Evolutionary conservation across 768 basidiomycete genomes (phyloP), one percentile per base, ranked within the genome.

Genomic region (Trametes coccinea): DNA sequence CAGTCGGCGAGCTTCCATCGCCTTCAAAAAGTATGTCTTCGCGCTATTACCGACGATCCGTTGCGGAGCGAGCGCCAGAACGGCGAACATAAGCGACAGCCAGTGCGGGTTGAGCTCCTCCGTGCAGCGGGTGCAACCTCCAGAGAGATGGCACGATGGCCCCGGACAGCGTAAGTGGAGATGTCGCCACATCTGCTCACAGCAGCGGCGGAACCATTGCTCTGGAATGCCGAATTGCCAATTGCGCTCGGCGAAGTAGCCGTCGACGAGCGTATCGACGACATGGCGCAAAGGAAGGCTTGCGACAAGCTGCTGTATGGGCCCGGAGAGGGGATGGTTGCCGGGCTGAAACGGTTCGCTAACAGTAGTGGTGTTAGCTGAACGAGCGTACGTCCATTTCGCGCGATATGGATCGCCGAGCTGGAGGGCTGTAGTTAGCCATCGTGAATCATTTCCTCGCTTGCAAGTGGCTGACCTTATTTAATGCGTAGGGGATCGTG

Each of bases 181-280:
- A 37, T 73, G 72, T n/a, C 62, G 69, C 81, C 80, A 83, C 82
- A 82, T 84, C 51, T 75, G 74, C 29, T 70, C 61, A 53, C 76
- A 78, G 2, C 77, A 72, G n/a, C 69, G 62, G 41, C 70, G 73
- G 66, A 84, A 81, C 80, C 81, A 83, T 22, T 71, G 66, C 64
- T 82, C 78, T 5, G 82, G 80, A 30, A 84, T 77, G 10, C 81
- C 81, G 54, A 78, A 82, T 27, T 79, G 77, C 80, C 80, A 82
- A 60, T 83, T 84, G 51, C 75, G 72, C 47, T 79, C 74, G 17
- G 69, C 62, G 70, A 85, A 82, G 69, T 78, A 84, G 14, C 68
- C 56, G 40, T 63, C 57, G 53, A 72, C 52, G 53, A 67, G 66
- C 45, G 37, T n/a, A 5, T 71, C 61, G 34, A 50, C 27, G n/a